Base-by-base conservation (phyloP, 2,329 filamentous ascomycete species). In the Penicillium aurantiogriseum region DNA sequence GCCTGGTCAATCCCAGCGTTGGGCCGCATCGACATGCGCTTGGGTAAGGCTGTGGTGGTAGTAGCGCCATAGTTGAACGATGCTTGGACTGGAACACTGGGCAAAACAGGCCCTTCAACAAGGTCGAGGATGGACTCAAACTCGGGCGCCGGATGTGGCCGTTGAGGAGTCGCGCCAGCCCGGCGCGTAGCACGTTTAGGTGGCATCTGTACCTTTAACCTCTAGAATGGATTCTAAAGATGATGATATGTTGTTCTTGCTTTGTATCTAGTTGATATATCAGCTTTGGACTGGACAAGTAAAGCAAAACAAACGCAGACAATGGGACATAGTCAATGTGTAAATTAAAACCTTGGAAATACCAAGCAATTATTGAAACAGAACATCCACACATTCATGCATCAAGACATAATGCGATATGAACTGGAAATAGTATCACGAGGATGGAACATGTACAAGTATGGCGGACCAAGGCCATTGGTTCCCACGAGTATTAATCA, bases 21-120 rank as follows among this genome's bases (percentile, higher is more conserved):
- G 15, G 69, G 67, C 36, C 70, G 63, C 4, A 68, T 60, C n/a
- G 66, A 58, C 27, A 76, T 64, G 61, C 69, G 69, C 45, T 68
- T 67, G 10, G 76, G 75, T 21, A 77, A 63, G 25, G 69, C 63
- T 17, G 73, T 68, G 13, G 71, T 71, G 23, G 69, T 68, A 21
- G 68, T 69, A 8, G 74, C 71, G 29, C 76, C 76, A 67, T 78
- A 77, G 15, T 73, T 73, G 55, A 73, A 77, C 1, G 76, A 76
- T 45, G 72, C 71, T 52, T 73, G 72, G 25, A 71, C 71, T 40
- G 74, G 72, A 47, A 77, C 64, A 49, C 71, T 67, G 7, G 75
- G 75, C 35, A 78, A 63, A 51, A 56, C 60, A 42, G 70, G 68
- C 5, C 27, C 48, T 48, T 62, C 27, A 23, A 21, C 46, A 27